Evolutionary conservation across 73 alveolate genomes (phyloP).

Genomic region (Symbiodinium natans): DNA sequence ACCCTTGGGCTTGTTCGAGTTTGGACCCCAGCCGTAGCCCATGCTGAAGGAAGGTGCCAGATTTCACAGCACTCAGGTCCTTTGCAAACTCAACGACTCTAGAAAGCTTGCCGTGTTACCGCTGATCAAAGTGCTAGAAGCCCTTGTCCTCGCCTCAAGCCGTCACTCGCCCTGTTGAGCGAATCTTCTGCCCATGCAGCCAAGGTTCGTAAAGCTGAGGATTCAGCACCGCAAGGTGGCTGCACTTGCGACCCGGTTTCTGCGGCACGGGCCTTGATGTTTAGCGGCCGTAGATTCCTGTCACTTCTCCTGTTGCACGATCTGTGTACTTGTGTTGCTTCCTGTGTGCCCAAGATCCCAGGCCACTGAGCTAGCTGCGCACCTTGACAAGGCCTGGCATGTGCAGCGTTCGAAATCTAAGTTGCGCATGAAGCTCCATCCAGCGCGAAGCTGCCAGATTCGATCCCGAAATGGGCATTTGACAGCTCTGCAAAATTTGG

Average conservation of each 20-base stretch:
- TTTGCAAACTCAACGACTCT: slow-evolving; percentile 85
- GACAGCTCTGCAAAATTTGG: slow-evolving; percentile 71
- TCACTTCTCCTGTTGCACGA: too few species aligned
- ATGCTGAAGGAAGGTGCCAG: background rate
- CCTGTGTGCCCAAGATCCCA: too few species aligned
- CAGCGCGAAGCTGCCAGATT: slow-evolving; percentile 10
- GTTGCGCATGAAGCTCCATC: background rate
- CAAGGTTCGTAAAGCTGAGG: slow-evolving; percentile 84
- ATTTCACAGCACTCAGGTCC: background rate
- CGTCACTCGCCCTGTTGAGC: background rate
- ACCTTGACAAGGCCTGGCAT: slow-evolving; percentile 51
- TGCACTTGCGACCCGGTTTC: slow-evolving; percentile 59
- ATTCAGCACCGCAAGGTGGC: slow-evolving; percentile 69
- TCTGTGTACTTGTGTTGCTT: too few species aligned
- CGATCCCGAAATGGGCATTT: slow-evolving; percentile 74
- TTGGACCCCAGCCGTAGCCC: background rate
- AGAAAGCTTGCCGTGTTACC: slow-evolving; percentile 92
- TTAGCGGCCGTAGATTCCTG: too few species aligned
- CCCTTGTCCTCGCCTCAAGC: slow-evolving; percentile 18
- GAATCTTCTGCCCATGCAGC: background rate
- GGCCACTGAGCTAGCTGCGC: slow-evolving; percentile 74
- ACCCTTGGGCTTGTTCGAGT: slow-evolving; percentile 84
- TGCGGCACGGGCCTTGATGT: slow-evolving; percentile 23
- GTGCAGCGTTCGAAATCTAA: background rate
- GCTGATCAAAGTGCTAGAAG: slow-evolving; percentile 80